phyloP scores from a whole-genome alignment of 2,329 filamentous ascomycete species.

The Bipolaris bicolor region DNA sequence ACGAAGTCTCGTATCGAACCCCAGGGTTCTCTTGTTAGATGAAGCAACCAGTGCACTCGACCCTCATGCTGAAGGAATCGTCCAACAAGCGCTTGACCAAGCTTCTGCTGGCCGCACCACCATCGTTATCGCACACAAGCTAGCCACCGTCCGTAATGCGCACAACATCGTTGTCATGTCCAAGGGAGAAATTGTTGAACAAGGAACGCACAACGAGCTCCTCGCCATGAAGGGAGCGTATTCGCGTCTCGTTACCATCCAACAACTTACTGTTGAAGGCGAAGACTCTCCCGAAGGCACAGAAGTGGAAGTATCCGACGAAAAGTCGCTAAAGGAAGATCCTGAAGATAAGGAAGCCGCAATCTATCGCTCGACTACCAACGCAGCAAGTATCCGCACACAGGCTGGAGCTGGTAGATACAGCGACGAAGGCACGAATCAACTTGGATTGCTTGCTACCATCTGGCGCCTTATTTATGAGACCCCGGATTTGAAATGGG shows the following conservation, averaged over 20 bases:
- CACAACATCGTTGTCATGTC: constrained; percentile 70
- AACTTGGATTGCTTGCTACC: constrained; percentile 10
- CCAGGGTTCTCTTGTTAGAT: constrained; percentile 87
- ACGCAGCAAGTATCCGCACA: background rate
- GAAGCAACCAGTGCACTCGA: constrained; percentile 94
- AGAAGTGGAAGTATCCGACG: background rate
- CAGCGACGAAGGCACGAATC: constrained; percentile 4
- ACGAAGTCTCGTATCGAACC: constrained; percentile 84
- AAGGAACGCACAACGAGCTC: constrained; percentile 59
- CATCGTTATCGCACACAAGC: constrained; percentile 89
- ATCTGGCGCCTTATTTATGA: constrained; percentile 11
- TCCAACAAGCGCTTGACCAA: constrained; percentile 87
- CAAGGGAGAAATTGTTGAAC: constrained; percentile 70
- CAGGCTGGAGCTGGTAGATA: background rate
- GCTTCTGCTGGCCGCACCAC: constrained; percentile 86
- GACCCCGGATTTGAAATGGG: constrained; percentile 11
- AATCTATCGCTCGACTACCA: background rate
- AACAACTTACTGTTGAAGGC: constrained; percentile 13
- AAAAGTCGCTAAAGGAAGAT: background rate
- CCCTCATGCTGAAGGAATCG: constrained; percentile 90
- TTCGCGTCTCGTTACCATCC: constrained; percentile 15
- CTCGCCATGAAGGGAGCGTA: constrained; percentile 12
- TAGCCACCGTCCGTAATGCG: constrained; percentile 73
- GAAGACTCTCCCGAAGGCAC: background rate
- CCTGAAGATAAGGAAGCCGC: background rate